Conservation (phyloP, 768 basidiomycete genomes). For the Tulasnella sp. region DNA sequence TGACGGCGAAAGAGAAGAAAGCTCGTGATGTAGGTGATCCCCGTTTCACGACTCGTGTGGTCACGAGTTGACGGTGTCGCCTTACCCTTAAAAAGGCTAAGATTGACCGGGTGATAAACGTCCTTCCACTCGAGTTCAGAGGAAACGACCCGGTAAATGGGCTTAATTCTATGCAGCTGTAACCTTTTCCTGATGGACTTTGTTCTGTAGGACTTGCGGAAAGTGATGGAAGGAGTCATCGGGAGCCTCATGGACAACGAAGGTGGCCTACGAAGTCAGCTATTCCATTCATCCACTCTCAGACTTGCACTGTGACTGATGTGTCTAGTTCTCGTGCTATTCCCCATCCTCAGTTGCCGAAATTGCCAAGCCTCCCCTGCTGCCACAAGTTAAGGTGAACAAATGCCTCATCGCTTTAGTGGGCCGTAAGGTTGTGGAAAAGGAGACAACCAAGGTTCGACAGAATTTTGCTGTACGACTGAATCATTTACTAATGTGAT, state of each 20-base stretch:
- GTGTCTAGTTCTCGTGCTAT: background rate
- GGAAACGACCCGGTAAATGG: conserved; percentile 74
- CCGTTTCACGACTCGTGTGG: background rate
- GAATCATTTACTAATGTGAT: background rate
- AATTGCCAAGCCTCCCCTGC: conserved; percentile 71
- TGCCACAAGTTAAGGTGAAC: conserved; percentile 87
- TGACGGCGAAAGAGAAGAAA: conserved; percentile 78
- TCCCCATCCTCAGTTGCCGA: conserved; percentile 56
- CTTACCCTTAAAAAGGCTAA: conserved; percentile 44
- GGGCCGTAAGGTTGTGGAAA: conserved; percentile 76
- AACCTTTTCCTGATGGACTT: conserved; percentile 9
- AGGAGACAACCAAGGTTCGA: conserved; percentile 40
- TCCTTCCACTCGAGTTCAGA: conserved; percentile 83
- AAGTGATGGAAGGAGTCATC: conserved; percentile 77
- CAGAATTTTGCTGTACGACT: too few relatives aligned
- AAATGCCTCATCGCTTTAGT: conserved; percentile 91
- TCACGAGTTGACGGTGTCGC: background rate
- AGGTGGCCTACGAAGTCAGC: conserved; percentile 60
- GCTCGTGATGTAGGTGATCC: conserved; percentile 59
- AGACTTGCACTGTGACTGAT: background rate
- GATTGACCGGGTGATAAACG: conserved; percentile 66
- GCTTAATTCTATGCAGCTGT: background rate
- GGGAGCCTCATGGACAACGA: conserved; percentile 66
- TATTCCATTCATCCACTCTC: background rate
- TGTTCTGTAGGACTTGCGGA: conserved; percentile 57